A percentile compares a stretch with the other conserved stretches of the same genome.
phyloP scores from a whole-genome alignment of 768 basidiomycete genomes.

The Kwoniella sp. region DNA sequence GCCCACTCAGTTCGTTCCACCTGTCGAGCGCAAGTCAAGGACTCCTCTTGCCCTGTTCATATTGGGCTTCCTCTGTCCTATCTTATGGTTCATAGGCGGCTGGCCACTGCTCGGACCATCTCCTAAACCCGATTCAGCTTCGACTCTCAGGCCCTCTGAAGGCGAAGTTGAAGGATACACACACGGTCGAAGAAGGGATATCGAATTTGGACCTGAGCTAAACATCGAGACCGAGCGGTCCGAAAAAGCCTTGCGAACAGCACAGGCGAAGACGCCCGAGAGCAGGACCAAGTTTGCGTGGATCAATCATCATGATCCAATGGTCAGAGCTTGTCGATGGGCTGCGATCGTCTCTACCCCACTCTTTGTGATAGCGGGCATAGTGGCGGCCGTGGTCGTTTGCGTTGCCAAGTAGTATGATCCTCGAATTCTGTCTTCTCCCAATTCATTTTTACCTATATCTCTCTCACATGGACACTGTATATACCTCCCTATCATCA shows the following conservation, averaged over 20 bases:
- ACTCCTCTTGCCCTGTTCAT: slow-evolving; percentile 15
- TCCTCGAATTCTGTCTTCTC: neutral
- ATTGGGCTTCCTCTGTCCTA: slow-evolving; percentile 11
- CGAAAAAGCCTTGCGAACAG: neutral
- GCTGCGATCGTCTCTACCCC: slow-evolving; percentile 15
- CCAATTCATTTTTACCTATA: neutral
- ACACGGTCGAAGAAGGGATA: neutral
- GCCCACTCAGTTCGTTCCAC: neutral
- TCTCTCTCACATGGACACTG: neutral
- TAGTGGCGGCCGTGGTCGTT: slow-evolving; percentile 13
- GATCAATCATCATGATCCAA: slow-evolving; percentile 17
- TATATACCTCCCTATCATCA: neutral
- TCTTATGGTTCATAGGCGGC: slow-evolving; percentile 21
- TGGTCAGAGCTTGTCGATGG: slow-evolving; percentile 16
- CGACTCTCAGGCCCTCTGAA: too few relatives aligned
- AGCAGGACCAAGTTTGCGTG: neutral
- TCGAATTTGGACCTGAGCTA: neutral
- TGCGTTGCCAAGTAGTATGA: neutral
- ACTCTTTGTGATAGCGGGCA: slow-evolving; percentile 5
- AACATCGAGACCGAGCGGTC: neutral
- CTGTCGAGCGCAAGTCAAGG: neutral
- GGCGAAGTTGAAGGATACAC: too few relatives aligned
- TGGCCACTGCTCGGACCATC: slow-evolving; percentile 4
- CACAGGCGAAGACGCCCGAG: neutral
- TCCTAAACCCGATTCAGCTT: neutral